These are phyloP conservation scores for Encephalitozoon cuniculi DNA, from an alignment of 371 early-diverging fungal species.

Conservation along the genomic window DNA sequence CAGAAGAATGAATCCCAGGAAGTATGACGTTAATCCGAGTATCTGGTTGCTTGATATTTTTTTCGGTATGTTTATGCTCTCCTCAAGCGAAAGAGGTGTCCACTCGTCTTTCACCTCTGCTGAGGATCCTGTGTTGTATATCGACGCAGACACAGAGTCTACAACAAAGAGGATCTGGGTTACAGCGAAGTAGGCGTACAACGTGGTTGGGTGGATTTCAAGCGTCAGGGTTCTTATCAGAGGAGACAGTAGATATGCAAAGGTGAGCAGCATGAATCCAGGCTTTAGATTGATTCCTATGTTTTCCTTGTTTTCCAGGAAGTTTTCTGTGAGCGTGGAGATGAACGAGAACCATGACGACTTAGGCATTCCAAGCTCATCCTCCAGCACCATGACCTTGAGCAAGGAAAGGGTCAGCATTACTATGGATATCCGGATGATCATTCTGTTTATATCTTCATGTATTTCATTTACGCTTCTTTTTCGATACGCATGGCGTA, in stretches of 20 bases:
- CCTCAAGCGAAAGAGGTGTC: conserved; percentile 26
- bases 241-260: conserved; percentile 24
- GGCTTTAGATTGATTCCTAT: conserved; percentile 3
- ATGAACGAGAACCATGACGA: background rate
- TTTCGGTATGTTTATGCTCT: conserved; percentile 29
- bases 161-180: conserved; percentile 23
- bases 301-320: background rate
- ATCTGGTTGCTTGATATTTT: conserved; percentile 2
- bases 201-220: conserved; percentile 29
- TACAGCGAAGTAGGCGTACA: conserved; percentile 30
- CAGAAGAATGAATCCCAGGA: conserved; percentile 25
- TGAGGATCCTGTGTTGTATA: background rate
- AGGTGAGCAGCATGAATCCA: conserved; percentile 16
- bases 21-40: conserved; percentile 11
- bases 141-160: conserved; percentile 21
- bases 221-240: conserved; percentile 30
- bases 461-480: background rate
- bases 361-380: background rate
- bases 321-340: background rate
- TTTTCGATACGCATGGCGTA: background rate
- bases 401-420: conserved; percentile 7
- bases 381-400: background rate
- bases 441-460: conserved; percentile 10
- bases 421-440: conserved; percentile 5
- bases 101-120: conserved; percentile 1